Percentiles rank a stretch among this genome's conserved stretches.
Conservation (phyloP, 2,329 filamentous ascomycete species). For the Alternaria hordeiaustralica region DNA sequence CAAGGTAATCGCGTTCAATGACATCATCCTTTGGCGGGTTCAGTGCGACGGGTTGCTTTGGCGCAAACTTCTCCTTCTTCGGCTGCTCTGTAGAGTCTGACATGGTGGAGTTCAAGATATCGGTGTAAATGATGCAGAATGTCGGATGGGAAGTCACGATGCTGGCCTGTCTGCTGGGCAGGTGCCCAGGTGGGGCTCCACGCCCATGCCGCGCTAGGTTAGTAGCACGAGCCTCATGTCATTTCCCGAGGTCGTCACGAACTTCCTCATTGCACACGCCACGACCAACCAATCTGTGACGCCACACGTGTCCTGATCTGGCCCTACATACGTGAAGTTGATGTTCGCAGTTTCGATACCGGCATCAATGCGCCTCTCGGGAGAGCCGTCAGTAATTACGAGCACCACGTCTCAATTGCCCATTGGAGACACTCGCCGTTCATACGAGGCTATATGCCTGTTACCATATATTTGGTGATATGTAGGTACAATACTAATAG, state of each 20-base stretch:
- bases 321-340: neutral
- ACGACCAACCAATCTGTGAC: neutral
- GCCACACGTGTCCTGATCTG: neutral
- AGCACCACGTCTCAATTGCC: neutral
- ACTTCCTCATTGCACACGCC: neutral
- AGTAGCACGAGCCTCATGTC: conserved; percentile 8
- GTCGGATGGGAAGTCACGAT: conserved; percentile 6
- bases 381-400: neutral
- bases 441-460: neutral
- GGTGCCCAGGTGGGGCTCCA: conserved; percentile 19
- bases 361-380: neutral
- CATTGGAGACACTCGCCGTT: neutral
- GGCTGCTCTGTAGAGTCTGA: conserved; percentile 42
- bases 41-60: conserved; percentile 77
- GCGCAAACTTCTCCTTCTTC: conserved; percentile 69
- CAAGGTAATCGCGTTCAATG: conserved; percentile 80
- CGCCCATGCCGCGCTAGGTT: conserved; percentile 14
- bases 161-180: conserved; percentile 8
- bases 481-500: neutral
- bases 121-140: conserved; percentile 3
- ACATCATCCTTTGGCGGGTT: conserved; percentile 85
- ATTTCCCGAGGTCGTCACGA: neutral
- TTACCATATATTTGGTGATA: conserved; percentile 6
- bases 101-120: conserved; percentile 29
- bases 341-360: neutral